Conservation (phyloP, 1,139 yeast genomes). For the Suhomyces coccinellae region DNA sequence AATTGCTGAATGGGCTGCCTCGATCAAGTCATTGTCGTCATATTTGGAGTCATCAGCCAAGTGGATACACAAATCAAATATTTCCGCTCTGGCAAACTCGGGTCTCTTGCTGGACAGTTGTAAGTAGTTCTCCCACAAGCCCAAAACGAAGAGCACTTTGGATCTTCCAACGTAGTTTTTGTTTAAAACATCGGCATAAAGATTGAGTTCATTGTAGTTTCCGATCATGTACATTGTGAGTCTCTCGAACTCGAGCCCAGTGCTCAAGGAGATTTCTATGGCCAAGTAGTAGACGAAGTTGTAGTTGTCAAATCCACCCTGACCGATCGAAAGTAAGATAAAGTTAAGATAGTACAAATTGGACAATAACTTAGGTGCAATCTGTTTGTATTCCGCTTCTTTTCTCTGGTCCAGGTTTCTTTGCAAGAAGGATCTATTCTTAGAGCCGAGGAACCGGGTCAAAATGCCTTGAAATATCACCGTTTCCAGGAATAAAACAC, state of each 20-base stretch:
- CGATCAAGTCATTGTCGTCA: slow-evolving; percentile 45
- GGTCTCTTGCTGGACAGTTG: slow-evolving; percentile 31
- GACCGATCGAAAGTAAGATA: slow-evolving; percentile 59
- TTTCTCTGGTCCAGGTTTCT: slow-evolving; percentile 6
- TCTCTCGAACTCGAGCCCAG: slow-evolving; percentile 31
- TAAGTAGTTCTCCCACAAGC: slow-evolving; percentile 58
- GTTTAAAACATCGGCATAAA: slow-evolving; percentile 36
- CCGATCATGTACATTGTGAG: slow-evolving; percentile 44
- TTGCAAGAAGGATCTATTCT: slow-evolving; percentile 13
- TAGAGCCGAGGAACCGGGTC: slow-evolving; percentile 34
- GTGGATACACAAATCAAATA: slow-evolving; percentile 46
- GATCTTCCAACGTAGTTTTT: slow-evolving; percentile 42
- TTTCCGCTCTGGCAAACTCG: slow-evolving; percentile 29
- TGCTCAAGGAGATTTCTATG: slow-evolving; percentile 45
- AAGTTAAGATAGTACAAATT: slow-evolving; percentile 56
- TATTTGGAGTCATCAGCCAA: slow-evolving; percentile 38
- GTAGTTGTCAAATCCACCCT: slow-evolving; percentile 69
- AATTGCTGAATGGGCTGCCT: slow-evolving; percentile 69
- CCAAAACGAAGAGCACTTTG: slow-evolving; percentile 56
- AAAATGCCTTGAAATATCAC: slow-evolving; percentile 58
- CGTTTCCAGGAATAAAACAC: slow-evolving; percentile 50
- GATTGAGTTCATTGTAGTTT: slow-evolving; percentile 38
- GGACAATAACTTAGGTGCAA: slow-evolving; percentile 41
- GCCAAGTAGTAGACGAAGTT: slow-evolving; percentile 61
- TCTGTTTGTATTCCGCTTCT: slow-evolving; percentile 29